These are phyloP conservation scores for Linnemannia zychae DNA, from an alignment of 192 early-diverging fungal species.

Conservation along the genomic window DNA sequence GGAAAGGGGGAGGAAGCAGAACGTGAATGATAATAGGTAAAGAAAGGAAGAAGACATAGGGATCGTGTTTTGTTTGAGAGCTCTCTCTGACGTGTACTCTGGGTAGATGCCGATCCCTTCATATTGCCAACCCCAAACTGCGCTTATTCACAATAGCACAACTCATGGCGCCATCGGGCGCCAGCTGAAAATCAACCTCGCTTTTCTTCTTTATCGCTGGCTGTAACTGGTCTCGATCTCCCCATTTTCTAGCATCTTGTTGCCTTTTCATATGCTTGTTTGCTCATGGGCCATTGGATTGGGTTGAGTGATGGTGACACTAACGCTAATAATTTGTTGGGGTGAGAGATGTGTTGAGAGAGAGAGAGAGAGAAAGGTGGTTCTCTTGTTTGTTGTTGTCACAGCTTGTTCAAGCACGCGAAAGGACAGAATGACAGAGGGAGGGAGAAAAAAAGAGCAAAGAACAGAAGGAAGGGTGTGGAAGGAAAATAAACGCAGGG, in stretches of 20 bases:
- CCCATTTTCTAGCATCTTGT: neutral
- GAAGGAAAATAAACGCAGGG: neutral
- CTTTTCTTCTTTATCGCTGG: neutral
- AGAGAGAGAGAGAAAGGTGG: neutral
- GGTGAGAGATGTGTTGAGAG: neutral
- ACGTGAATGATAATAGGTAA: neutral
- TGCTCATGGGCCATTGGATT: neutral
- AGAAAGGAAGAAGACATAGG: neutral
- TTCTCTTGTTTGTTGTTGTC: neutral
- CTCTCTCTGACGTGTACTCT: neutral
- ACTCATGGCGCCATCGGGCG: neutral
- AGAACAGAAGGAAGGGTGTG: neutral
- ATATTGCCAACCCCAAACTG: neutral
- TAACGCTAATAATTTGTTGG: neutral
- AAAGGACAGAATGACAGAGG: neutral
- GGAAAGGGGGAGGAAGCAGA: neutral
- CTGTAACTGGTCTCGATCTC: neutral
- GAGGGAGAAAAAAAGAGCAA: neutral
- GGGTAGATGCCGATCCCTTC: neutral
- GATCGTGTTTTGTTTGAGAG: neutral
- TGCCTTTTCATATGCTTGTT: constrained; percentile 3
- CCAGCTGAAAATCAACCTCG: neutral
- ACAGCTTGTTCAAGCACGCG: neutral
- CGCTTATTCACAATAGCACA: neutral
- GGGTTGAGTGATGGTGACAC: neutral